Evolutionary conservation across 257 asterid genomes (phyloP).

Genomic region (Perilla frutescens): DNA sequence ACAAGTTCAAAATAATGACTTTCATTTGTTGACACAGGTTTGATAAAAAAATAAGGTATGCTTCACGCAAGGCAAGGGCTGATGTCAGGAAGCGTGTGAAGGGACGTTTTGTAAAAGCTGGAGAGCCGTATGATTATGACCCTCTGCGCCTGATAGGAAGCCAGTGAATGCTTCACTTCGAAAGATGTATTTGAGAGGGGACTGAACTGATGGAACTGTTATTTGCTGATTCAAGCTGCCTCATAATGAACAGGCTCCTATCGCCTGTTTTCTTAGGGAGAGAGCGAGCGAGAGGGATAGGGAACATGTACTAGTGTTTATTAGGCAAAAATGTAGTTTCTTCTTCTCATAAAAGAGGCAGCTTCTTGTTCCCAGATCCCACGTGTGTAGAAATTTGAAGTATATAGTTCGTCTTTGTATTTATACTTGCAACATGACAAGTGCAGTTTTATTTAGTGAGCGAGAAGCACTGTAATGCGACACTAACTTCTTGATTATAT

Average conservation of each 20-base stretch:
- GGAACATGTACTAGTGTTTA: slow-evolving; percentile 1
- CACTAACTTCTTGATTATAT: slow-evolving; percentile 15
- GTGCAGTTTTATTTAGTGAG: slow-evolving; percentile 25
- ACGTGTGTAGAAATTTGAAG: slow-evolving; percentile 15
- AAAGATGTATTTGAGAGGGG: slow-evolving; percentile 21
- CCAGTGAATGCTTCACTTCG: slow-evolving; percentile 34
- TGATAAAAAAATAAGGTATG: slow-evolving; percentile 63
- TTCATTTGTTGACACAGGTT: slow-evolving; percentile 53
- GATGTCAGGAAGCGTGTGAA: slow-evolving; percentile 80
- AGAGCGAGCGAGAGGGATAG: slow-evolving; percentile 22
- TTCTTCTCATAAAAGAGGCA: slow-evolving; percentile 28
- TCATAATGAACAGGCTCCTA: slow-evolving; percentile 10
- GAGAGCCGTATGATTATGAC: slow-evolving; percentile 72
- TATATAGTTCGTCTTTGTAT: slow-evolving; percentile 9
- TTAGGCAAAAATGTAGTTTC: background rate
- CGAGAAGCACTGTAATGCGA: slow-evolving; percentile 23
- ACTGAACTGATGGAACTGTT: slow-evolving; percentile 23
- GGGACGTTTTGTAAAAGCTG: slow-evolving; percentile 77
- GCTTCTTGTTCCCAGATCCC: slow-evolving; percentile 32
- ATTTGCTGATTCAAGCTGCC: slow-evolving; percentile 24
- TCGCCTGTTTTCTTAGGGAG: slow-evolving; percentile 26
- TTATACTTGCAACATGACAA: background rate
- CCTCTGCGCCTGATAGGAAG: slow-evolving; percentile 46
- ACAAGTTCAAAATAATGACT: background rate
- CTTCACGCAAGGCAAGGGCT: slow-evolving; percentile 70